A percentile compares a stretch with the other conserved stretches of the same genome.
phyloP scores from a whole-genome alignment of 2,329 filamentous ascomycete genomes.

The Xylaria sp. region DNA sequence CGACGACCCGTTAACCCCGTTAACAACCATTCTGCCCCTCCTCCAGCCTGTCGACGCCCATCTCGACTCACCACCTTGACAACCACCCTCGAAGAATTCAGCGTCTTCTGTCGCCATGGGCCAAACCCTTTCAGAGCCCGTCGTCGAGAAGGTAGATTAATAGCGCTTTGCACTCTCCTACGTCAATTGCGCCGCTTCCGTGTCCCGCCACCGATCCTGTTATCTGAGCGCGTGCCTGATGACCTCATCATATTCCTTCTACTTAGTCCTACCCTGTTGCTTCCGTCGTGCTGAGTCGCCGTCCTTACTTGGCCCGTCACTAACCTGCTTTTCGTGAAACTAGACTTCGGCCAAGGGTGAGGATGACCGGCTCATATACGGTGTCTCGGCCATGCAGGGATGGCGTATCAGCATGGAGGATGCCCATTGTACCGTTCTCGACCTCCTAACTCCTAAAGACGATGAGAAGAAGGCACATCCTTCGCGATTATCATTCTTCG shows the following conservation, averaged over 20 bases:
- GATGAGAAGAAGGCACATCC: slow-evolving; percentile 71
- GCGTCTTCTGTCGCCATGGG: slow-evolving; percentile 73
- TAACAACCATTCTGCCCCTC: slow-evolving; percentile 37
- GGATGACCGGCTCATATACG: slow-evolving; percentile 92
- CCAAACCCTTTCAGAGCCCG: slow-evolving; percentile 98
- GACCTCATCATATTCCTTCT: slow-evolving; percentile 36
- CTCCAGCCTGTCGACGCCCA: slow-evolving; percentile 42
- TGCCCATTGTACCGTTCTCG: slow-evolving; percentile 87
- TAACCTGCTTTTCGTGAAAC: slow-evolving; percentile 27
- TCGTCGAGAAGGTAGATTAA: slow-evolving; percentile 93
- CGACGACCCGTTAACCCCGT: slow-evolving; percentile 37
- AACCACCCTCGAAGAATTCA: slow-evolving; percentile 40
- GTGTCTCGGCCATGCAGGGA: slow-evolving; percentile 98
- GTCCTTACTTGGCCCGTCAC: slow-evolving; percentile 15
- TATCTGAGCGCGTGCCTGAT: slow-evolving; percentile 39
- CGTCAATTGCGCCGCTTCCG: slow-evolving; percentile 41
- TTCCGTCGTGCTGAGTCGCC: slow-evolving; percentile 3
- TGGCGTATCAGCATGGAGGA: slow-evolving; percentile 99
- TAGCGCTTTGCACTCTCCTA: slow-evolving; percentile 39
- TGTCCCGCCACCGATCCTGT: slow-evolving; percentile 16
- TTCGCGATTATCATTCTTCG: slow-evolving; percentile 90
- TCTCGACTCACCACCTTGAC: slow-evolving; percentile 42
- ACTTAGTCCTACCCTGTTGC: background rate
- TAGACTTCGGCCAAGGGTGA: slow-evolving; percentile 89
- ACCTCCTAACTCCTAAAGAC: slow-evolving; percentile 72